Conservation (phyloP, 495 filamentous ascomycete genomes). For the Aspergillus sparsus region DNA sequence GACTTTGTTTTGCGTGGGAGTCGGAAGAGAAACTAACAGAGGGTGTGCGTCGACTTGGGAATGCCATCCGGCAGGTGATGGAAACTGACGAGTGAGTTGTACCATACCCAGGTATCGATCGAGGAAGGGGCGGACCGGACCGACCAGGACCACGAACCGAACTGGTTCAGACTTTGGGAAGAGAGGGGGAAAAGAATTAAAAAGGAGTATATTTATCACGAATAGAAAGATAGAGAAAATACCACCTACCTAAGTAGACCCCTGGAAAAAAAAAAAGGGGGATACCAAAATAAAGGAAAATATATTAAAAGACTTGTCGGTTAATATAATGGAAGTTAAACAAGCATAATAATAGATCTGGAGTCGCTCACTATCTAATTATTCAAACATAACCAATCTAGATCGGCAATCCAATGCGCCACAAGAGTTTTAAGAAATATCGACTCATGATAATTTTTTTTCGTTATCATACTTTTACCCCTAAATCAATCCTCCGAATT, state of each 20-base stretch:
- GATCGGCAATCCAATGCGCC: too few relatives aligned
- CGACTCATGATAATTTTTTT: too few relatives aligned
- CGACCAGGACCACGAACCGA: too few relatives aligned
- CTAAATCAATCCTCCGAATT: too few relatives aligned
- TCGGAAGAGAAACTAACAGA: conserved; percentile 65
- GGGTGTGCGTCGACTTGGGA: conserved; percentile 50
- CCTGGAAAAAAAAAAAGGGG: neutral
- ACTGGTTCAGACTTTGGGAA: neutral
- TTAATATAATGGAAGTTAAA: neutral
- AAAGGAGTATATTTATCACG: neutral
- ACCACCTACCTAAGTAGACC: neutral
- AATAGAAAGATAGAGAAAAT: neutral
- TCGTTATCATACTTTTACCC: too few relatives aligned
- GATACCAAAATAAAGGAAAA: neutral
- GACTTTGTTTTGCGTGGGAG: conserved; percentile 78
- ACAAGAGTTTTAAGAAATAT: too few relatives aligned
- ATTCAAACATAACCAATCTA: too few relatives aligned
- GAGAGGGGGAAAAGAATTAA: neutral
- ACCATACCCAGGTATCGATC: neutral
- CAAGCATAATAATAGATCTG: too few relatives aligned
- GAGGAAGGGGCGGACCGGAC: neutral
- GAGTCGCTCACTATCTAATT: too few relatives aligned
- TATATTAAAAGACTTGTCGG: neutral
- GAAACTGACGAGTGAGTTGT: neutral
- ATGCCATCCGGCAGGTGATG: conserved; percentile 15